These are phyloP conservation scores for Mikania micrantha DNA, from an alignment of 129 eudicot genomes.

Conservation along the genomic window DNA sequence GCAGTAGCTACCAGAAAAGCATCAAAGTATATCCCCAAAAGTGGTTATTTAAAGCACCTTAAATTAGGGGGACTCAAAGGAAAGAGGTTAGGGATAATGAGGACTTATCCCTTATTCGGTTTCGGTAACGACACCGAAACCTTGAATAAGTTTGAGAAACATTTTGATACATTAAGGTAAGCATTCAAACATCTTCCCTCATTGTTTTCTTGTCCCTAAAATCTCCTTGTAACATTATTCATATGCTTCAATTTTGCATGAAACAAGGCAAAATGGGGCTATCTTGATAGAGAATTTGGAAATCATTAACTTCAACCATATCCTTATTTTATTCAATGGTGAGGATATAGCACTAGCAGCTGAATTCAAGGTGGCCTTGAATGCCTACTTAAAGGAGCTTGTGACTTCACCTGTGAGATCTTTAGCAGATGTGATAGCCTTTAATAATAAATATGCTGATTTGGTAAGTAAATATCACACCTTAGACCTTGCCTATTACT, in stretches of 20 bases:
- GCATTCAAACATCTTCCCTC: background rate
- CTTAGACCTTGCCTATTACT: background rate
- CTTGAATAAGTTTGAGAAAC: conserved; percentile 34
- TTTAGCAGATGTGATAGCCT: conserved; percentile 54
- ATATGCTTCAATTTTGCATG: background rate
- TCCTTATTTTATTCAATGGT: conserved; percentile 23
- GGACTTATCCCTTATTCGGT: conserved; percentile 30
- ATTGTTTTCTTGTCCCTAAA: background rate
- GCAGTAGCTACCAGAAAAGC: conserved; percentile 46
- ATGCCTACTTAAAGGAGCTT: conserved; percentile 40
- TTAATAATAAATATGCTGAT: conserved; percentile 39
- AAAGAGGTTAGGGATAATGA: conserved; percentile 49
- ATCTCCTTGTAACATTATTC: background rate
- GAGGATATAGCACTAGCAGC: conserved; percentile 27
- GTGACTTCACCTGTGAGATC: conserved; percentile 56
- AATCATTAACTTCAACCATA: conserved; percentile 25
- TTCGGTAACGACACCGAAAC: conserved; percentile 28
- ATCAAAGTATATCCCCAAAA: conserved; percentile 47
- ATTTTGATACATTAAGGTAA: conserved; percentile 48
- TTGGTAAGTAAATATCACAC: conserved; percentile 22
- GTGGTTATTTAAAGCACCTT: conserved; percentile 55
- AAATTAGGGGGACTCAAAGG: conserved; percentile 44
- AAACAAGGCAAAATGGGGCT: conserved; percentile 45
- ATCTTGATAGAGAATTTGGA: conserved; percentile 46
- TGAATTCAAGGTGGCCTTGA: conserved; percentile 48